Conservation (phyloP, 805 yeast species). For the Candida xyloterini region DNA sequence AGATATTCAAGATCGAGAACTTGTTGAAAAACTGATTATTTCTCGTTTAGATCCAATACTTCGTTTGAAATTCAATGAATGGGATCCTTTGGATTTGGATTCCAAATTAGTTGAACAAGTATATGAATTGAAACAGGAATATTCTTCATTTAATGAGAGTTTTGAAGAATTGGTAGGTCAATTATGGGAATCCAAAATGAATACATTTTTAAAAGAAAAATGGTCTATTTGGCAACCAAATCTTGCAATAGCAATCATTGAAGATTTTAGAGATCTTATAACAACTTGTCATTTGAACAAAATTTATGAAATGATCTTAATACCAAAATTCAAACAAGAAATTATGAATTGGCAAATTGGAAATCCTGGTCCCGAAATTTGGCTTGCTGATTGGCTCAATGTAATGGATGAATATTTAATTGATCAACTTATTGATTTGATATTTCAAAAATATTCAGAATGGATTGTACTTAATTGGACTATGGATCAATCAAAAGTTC, state of each 20-base stretch:
- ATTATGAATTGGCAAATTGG: conserved; percentile 37
- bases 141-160: background rate
- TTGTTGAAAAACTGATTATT: conserved; percentile 16
- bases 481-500: conserved; percentile 1
- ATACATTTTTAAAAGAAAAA: conserved; percentile 23
- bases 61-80: conserved; percentile 23
- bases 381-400: conserved; percentile 30
- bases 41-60: conserved; percentile 25
- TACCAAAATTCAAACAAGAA: conserved; percentile 36
- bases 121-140: conserved; percentile 21
- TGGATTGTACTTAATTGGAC: conserved; percentile 26
- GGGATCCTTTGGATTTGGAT: conserved; percentile 28
- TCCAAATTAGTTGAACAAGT: background rate
- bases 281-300: conserved; percentile 28
- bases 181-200: conserved; percentile 36
- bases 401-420: conserved; percentile 16
- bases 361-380: conserved; percentile 19
- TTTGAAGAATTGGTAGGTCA: conserved; percentile 37
- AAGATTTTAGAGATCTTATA: conserved; percentile 29
- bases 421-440: conserved; percentile 11
- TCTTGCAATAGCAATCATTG: conserved; percentile 39
- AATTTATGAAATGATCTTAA: conserved; percentile 32
- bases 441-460: conserved; percentile 20
- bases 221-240: conserved; percentile 42
- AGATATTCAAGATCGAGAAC: conserved; percentile 9